Conservation (phyloP, 179 eudicot species). For the Actinidia arguta region DNA sequence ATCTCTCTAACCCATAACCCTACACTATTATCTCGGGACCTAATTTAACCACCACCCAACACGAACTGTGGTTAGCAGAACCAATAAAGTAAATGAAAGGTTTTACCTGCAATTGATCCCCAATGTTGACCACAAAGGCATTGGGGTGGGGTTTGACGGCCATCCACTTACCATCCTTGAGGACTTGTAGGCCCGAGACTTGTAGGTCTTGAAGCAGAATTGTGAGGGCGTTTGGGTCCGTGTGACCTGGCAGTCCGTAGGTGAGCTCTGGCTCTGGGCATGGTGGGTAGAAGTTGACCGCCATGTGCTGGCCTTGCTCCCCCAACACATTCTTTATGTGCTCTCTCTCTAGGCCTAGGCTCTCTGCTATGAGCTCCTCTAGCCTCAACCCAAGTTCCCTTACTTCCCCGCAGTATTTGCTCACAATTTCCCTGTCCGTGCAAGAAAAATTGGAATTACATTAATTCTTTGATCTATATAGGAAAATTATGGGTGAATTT, state of each 20-base stretch:
- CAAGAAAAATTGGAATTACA: neutral
- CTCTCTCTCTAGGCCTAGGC: slow-evolving; percentile 72
- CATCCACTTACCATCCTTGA: slow-evolving; percentile 79
- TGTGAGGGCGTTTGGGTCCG: slow-evolving; percentile 95
- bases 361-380: slow-evolving; percentile 72
- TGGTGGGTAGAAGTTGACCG: slow-evolving; percentile 83
- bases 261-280: slow-evolving; percentile 93
- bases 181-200: slow-evolving; percentile 83
- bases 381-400: slow-evolving; percentile 66
- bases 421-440: slow-evolving; percentile 59
- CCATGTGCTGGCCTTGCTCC: slow-evolving; percentile 97
- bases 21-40: too few relatives aligned
- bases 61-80: too few relatives aligned
- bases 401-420: slow-evolving; percentile 65
- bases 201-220: slow-evolving; percentile 83
- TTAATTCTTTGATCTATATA: too few relatives aligned
- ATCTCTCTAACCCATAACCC: too few relatives aligned
- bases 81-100: too few relatives aligned
- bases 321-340: slow-evolving; percentile 60
- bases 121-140: slow-evolving; percentile 91
- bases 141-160: slow-evolving; percentile 76
- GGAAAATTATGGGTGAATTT: too few relatives aligned
- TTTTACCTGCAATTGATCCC: slow-evolving; percentile 93
- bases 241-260: slow-evolving; percentile 86
- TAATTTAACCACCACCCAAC: too few relatives aligned